Conservation (phyloP, 371 early-diverging fungal species). For the Mucor mucedo region DNA sequence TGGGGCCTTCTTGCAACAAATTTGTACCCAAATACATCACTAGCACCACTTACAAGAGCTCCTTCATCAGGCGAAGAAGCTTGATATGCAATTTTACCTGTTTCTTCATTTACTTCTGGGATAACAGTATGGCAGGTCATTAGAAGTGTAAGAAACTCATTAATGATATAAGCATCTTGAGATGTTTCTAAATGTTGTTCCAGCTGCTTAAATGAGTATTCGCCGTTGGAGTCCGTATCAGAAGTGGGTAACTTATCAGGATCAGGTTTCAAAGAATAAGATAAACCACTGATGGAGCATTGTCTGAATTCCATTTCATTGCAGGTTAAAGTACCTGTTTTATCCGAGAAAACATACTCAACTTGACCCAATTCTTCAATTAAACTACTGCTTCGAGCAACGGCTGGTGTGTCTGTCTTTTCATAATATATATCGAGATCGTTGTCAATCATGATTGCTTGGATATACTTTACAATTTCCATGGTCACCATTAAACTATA, state of each 20-base stretch:
- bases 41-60: slow-evolving; percentile 85
- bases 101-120: slow-evolving; percentile 70
- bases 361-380: slow-evolving; percentile 95
- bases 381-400: slow-evolving; percentile 86
- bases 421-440: slow-evolving; percentile 89
- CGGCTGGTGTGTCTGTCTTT: slow-evolving; percentile 83
- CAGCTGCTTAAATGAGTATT: slow-evolving; percentile 70
- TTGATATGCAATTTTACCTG: slow-evolving; percentile 74
- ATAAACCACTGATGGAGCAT: slow-evolving; percentile 78
- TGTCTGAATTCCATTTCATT: slow-evolving; percentile 96
- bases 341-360: slow-evolving; percentile 86
- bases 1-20: slow-evolving; percentile 87
- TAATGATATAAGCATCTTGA: slow-evolving; percentile 55
- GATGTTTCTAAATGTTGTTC: slow-evolving; percentile 60
- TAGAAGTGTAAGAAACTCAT: slow-evolving; percentile 79
- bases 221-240: slow-evolving; percentile 36
- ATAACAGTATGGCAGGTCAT: slow-evolving; percentile 98
- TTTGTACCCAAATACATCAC: slow-evolving; percentile 63
- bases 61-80: slow-evolving; percentile 93
- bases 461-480: slow-evolving; percentile 90
- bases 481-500: slow-evolving; percentile 86
- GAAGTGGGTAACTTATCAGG: slow-evolving; percentile 55
- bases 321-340: slow-evolving; percentile 96
- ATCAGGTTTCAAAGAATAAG: slow-evolving; percentile 72
- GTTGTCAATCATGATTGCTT: slow-evolving; percentile 77